These are phyloP conservation scores for Parmales sp. DNA, from an alignment of 108 stramenopile species.

Conservation along the genomic window DNA sequence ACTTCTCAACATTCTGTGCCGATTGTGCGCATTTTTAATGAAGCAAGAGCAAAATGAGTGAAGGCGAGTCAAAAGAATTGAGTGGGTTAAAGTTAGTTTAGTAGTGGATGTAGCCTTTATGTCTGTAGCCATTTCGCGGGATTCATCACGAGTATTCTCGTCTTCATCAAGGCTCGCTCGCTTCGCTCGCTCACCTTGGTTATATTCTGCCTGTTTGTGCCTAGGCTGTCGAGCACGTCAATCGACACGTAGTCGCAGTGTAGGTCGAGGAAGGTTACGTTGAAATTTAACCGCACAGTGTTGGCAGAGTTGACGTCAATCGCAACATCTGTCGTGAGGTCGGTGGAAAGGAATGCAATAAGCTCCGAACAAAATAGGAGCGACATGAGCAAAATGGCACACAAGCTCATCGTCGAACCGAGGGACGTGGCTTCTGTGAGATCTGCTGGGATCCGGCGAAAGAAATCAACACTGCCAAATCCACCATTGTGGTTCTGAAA, in stretches of 20 bases:
- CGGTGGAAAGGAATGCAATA: slow-evolving; percentile 53
- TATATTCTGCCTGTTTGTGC: slow-evolving; percentile 87
- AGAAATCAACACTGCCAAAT: slow-evolving; percentile 8
- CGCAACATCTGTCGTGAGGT: slow-evolving; percentile 49
- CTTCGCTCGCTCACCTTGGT: too few species aligned
- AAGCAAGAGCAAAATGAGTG: too few species aligned
- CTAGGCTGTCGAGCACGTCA: slow-evolving; percentile 67
- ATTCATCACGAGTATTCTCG: too few species aligned
- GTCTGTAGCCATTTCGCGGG: too few species aligned
- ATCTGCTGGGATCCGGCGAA: slow-evolving; percentile 5
- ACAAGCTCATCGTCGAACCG: slow-evolving; percentile 69
- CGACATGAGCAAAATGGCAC: slow-evolving; percentile 73
- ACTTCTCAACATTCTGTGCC: slow-evolving; percentile 86
- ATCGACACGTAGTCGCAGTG: slow-evolving; percentile 82
- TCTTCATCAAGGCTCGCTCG: too few species aligned
- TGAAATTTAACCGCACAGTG: slow-evolving; percentile 71
- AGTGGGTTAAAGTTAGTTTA: too few species aligned
- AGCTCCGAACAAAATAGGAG: slow-evolving; percentile 77
- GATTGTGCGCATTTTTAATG: too few species aligned
- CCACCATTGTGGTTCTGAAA: not conserved
- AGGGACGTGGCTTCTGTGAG: slow-evolving; percentile 46
- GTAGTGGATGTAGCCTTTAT: too few species aligned
- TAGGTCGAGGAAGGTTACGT: slow-evolving; percentile 74
- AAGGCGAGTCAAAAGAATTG: too few species aligned
- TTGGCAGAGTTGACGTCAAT: slow-evolving; percentile 66